These are phyloP conservation scores for Narthecium ossifragum DNA, from an alignment of 106 monocot species.

Conservation along the genomic window DNA sequence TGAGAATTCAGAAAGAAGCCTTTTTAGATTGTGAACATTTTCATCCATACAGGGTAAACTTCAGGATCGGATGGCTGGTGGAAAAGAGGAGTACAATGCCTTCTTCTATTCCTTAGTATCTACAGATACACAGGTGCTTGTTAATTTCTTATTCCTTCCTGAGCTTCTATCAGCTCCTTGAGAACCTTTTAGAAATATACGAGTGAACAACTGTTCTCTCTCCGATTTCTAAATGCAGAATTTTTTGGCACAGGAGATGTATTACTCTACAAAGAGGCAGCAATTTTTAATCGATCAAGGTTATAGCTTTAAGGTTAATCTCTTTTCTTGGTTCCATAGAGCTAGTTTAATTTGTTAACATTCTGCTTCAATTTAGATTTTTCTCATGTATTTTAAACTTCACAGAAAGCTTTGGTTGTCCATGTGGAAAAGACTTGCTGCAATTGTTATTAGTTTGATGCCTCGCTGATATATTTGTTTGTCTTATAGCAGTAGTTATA, in stretches of 20 bases:
- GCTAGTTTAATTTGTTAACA: too few relatives aligned
- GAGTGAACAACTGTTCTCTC: slow-evolving; percentile 8
- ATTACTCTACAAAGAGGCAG: slow-evolving; percentile 97
- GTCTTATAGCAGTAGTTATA: too few relatives aligned
- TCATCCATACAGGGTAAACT: slow-evolving; percentile 59
- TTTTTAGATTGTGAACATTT: too few relatives aligned
- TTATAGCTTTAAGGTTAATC: slow-evolving; percentile 90
- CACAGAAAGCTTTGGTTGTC: too few relatives aligned
- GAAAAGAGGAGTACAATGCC: slow-evolving; percentile 99
- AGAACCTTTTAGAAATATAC: not conserved
- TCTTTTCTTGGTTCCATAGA: too few relatives aligned
- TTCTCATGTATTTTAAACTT: too few relatives aligned
- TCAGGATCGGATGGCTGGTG: slow-evolving; percentile 98
- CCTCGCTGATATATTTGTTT: too few relatives aligned
- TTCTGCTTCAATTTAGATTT: too few relatives aligned
- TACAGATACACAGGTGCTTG: slow-evolving; percentile 85
- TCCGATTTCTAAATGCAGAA: too few relatives aligned
- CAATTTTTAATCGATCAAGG: slow-evolving; percentile 99
- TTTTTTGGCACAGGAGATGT: slow-evolving; percentile 76
- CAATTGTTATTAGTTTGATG: too few relatives aligned
- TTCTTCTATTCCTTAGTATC: slow-evolving; percentile 98
- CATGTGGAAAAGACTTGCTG: too few relatives aligned
- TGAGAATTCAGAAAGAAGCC: too few relatives aligned
- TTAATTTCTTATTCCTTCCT: not conserved
- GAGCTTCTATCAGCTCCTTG: not conserved